Evolutionary conservation across 768 basidiomycete genomes (phyloP), one percentile per base, ranked within the genome.

Genomic region (Neoboletus subvelutipes): DNA sequence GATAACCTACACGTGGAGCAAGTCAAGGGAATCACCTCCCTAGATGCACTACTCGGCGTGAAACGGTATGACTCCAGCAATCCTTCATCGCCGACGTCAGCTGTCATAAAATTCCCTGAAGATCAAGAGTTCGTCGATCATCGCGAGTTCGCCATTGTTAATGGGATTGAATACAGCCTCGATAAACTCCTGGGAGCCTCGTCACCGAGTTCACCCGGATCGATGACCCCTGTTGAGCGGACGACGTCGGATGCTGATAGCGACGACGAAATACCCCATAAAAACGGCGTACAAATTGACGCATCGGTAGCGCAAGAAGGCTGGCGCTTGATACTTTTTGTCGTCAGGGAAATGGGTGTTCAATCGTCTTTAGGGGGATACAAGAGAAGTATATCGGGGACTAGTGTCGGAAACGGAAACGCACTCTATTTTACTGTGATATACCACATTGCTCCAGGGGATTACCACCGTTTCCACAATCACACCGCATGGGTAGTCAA

Each of bases 401-500:
- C 77, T 9, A 76, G 75, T 40, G 77, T 87, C 43, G 82, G 83
- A 60, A 82, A 87, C 3, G 93, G 92, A 15, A 88, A 98, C 68
- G 80, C 85, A 18, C 83, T 98, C 24, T 97, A 85, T 75, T 99
- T 98, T 72, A 77, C 89, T 24, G 97, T 99, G 64, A 89, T 99
- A 57, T 99, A 98, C 76, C 89, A n/a, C n/a, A n/a, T 99, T 54
- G 97, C 96, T 1, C 97, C 97, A 1, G 96, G 97, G 1, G 97
- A 99, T 69, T 98, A 98, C 72, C 96, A 99, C 67, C 85, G 96
- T 17, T 99, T 97, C 82, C 97, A 99, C 72, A 89, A 86, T 50
- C 96, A 97, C 1, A 87, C 94, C 0, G 86, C 91, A 8, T 98
- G 97, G 97, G 94, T 99, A 6, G 96, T 98, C 18, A 95, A 99